These are phyloP conservation scores for Domatiomyces catenatus DNA, from an alignment of 2,329 filamentous ascomycete species.

Conservation along the genomic window DNA sequence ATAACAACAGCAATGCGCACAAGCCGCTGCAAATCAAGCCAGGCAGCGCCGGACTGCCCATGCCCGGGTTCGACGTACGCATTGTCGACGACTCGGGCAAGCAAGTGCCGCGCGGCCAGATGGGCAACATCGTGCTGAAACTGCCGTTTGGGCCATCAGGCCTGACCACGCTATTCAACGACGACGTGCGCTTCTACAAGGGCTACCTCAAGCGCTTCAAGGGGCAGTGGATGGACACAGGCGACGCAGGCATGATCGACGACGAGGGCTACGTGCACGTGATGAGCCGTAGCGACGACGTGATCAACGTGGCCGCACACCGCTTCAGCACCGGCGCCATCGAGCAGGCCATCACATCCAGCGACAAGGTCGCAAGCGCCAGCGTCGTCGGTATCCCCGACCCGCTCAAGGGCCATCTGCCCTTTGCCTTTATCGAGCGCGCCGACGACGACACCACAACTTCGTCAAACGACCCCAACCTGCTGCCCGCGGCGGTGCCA, in stretches of 20 bases:
- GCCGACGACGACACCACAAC: conserved; percentile 28
- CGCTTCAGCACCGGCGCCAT: conserved; percentile 76
- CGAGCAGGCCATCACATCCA: conserved; percentile 76
- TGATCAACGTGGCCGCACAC: conserved; percentile 92
- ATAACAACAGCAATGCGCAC: conserved; percentile 13
- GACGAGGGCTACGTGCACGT: conserved; percentile 50
- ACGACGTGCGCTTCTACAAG: conserved; percentile 71
- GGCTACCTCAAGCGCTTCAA: conserved; percentile 71
- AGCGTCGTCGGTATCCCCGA: conserved; percentile 80
- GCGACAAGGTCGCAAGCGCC: conserved; percentile 64
- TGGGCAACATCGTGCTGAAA: conserved; percentile 83
- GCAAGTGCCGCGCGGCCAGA: conserved; percentile 53
- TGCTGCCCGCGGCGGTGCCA: conserved; percentile 24
- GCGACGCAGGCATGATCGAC: conserved; percentile 78
- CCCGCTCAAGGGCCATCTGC: conserved; percentile 71
- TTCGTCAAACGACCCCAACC: neutral
- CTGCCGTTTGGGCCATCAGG: conserved; percentile 73
- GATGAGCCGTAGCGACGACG: conserved; percentile 58
- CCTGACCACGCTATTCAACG: conserved; percentile 72
- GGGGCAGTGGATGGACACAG: conserved; percentile 77
- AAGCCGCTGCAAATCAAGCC: conserved; percentile 53
- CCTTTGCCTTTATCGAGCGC: conserved; percentile 72
- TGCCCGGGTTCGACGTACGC: conserved; percentile 80
- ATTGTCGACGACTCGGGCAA: conserved; percentile 67
- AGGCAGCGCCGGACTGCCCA: conserved; percentile 75